These are phyloP conservation scores for Globisporangium ultimum DNA, from an alignment of 352 stramenopile species.

Conservation along the genomic window DNA sequence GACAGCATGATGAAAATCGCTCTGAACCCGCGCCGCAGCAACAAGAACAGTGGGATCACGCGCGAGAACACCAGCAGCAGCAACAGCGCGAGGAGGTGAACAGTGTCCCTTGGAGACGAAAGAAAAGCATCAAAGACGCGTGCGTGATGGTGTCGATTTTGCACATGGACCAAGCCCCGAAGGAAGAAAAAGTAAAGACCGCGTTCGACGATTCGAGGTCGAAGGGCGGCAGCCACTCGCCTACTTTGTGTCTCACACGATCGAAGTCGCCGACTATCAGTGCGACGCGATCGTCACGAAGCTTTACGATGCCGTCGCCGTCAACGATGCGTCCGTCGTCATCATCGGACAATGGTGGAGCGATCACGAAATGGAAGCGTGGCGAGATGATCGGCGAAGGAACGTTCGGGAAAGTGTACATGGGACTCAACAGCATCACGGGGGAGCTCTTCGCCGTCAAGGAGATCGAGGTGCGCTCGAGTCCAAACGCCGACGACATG, in stretches of 20 bases:
- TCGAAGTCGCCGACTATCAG: slow-evolving; percentile 17
- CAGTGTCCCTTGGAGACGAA: slow-evolving; percentile 5
- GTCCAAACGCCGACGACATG: slow-evolving; percentile 42
- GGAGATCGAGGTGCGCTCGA: slow-evolving; percentile 78
- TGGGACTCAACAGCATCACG: slow-evolving; percentile 91
- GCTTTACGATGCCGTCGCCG: neutral
- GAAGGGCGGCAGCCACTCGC: slow-evolving; percentile 5
- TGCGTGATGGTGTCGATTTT: slow-evolving; percentile 35
- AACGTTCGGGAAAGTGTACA: slow-evolving; percentile 95
- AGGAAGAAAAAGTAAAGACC: slow-evolving; percentile 8
- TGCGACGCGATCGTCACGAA: slow-evolving; percentile 1
- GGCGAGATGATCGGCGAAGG: slow-evolving; percentile 93
- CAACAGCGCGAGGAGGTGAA: slow-evolving; percentile 1
- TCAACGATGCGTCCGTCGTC: slow-evolving; percentile 3
- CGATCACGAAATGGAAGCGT: slow-evolving; percentile 87
- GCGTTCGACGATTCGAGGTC: slow-evolving; percentile 15
- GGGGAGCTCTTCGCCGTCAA: slow-evolving; percentile 91
- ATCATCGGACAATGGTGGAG: slow-evolving; percentile 16
- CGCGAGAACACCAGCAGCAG: neutral
- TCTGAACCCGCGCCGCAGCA: neutral
- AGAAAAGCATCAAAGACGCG: slow-evolving; percentile 17
- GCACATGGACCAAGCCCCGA: slow-evolving; percentile 22
- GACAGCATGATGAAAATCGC: neutral
- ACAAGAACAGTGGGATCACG: neutral
- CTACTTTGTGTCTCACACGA: slow-evolving; percentile 4